Base-by-base conservation (phyloP, 257 asterid species). In the Salvia miltiorrhiza region DNA sequence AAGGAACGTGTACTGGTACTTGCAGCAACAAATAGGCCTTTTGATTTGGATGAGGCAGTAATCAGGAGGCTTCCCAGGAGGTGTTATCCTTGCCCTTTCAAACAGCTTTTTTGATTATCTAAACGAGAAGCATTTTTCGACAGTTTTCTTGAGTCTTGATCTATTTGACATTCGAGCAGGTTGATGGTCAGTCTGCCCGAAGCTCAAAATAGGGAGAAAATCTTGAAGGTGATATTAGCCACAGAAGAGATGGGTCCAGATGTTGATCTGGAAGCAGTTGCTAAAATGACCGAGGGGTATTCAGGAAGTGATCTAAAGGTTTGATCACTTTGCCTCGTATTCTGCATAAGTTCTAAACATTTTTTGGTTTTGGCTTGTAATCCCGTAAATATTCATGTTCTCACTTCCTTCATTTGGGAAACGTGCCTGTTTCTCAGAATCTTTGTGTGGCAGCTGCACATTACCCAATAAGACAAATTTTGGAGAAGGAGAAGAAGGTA, bases 401-500 rank as follows among this genome's bases (percentile, higher is more conserved):
- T 32, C 63, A 33, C 16, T 11, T 49, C 37, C 44, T 43, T 13
- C 16, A 50, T 65, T 52, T 52, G 6, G 55, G 35, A 48, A 33
- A 24, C 0, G 40, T 68, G 19, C 54, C 37, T 43, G 19, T 60
- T 70, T 60, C 64, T 63, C 89, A 89, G 97, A 92, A 92, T 83
- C 85, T 92, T 1, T 89, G 95, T 50, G 92, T 86, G 66, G 79
- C 90, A 44, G 94, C 94, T 75, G 96, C 96, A 17, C 86, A 92
- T 80, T 83, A 90, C 79, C 96, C 97, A 44, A 87, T 92, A 56
- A 75, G 96, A 84, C 95, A 92, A 65, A 77, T 92, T 78, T 70
- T 92, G 77, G 94, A 84, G 83, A 84, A 82, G 82, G 97, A 92
- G 76, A 87, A 92, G 83, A 83, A 87, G 95, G 97, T 89, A 64